Evolutionary conservation across 441 rosid species (phyloP).

Genomic region (Gossypium schwendimanii): DNA sequence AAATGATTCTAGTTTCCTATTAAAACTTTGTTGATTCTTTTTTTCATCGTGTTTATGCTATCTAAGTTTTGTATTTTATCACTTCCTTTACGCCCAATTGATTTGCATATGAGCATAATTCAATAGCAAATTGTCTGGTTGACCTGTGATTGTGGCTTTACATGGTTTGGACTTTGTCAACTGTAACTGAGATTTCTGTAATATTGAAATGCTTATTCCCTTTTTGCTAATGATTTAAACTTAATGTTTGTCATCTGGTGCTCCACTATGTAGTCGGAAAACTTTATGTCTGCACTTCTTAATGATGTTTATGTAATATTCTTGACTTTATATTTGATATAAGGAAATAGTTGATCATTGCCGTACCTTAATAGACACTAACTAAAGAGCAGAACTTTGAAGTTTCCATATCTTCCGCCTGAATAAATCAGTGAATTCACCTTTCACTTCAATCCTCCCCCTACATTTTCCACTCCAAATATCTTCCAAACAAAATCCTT

Average conservation of each 20-base stretch:
- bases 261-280: neutral
- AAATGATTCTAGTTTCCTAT: neutral
- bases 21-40: neutral
- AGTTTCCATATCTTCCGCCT: neutral
- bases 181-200: conserved; percentile 1
- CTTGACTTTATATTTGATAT: neutral
- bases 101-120: neutral
- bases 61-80: neutral
- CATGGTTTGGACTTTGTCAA: neutral
- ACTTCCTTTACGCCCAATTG: neutral
- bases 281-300: neutral
- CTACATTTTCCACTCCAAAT: neutral
- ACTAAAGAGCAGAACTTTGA: neutral
- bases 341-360: neutral
- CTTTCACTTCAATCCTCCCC: neutral
- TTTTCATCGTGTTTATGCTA: neutral
- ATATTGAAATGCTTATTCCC: neutral
- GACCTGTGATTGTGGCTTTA: neutral
- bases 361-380: neutral
- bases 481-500: neutral
- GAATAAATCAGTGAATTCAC: neutral
- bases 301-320: no score
- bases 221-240: neutral
- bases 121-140: neutral
- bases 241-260: neutral